Conservation (phyloP, 805 yeast genomes). For the Hemisphaericaspora nanyangensis region DNA sequence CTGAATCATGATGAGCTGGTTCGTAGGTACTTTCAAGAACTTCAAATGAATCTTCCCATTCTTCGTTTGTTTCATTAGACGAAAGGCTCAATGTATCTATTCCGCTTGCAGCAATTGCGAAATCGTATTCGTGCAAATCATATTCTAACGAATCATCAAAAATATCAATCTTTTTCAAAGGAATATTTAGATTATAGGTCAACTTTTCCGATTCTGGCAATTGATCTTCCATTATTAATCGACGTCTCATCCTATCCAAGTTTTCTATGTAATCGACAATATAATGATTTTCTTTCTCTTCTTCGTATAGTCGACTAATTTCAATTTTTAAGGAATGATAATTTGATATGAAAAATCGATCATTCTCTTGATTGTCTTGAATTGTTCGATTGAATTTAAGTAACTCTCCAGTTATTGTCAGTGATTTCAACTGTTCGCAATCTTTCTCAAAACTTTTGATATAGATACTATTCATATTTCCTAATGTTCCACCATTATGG, state of each 20-base stretch:
- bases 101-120: slow-evolving; percentile 16
- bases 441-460: slow-evolving; percentile 34
- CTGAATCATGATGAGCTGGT: slow-evolving; percentile 4
- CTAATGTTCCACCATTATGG: slow-evolving; percentile 33
- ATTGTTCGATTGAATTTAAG: slow-evolving; percentile 48
- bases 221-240: slow-evolving; percentile 54
- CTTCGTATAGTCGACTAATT: slow-evolving; percentile 29
- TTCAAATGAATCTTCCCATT: slow-evolving; percentile 36
- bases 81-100: slow-evolving; percentile 26
- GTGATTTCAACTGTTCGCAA: slow-evolving; percentile 27
- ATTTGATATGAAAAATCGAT: slow-evolving; percentile 42
- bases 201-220: slow-evolving; percentile 41
- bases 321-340: slow-evolving; percentile 49
- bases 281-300: slow-evolving; percentile 30
- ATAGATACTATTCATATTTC: slow-evolving; percentile 27
- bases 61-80: slow-evolving; percentile 8
- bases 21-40: slow-evolving; percentile 33
- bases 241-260: slow-evolving; percentile 59
- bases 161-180: slow-evolving; percentile 20
- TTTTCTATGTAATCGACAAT: slow-evolving; percentile 68
- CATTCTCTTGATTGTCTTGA: slow-evolving; percentile 66
- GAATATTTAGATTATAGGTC: slow-evolving; percentile 39
- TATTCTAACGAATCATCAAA: neutral
- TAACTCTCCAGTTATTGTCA: slow-evolving; percentile 42
- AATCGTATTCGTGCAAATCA: slow-evolving; percentile 17